Conservation (phyloP, 1,139 yeast genomes). For the Candida smagusa region DNA sequence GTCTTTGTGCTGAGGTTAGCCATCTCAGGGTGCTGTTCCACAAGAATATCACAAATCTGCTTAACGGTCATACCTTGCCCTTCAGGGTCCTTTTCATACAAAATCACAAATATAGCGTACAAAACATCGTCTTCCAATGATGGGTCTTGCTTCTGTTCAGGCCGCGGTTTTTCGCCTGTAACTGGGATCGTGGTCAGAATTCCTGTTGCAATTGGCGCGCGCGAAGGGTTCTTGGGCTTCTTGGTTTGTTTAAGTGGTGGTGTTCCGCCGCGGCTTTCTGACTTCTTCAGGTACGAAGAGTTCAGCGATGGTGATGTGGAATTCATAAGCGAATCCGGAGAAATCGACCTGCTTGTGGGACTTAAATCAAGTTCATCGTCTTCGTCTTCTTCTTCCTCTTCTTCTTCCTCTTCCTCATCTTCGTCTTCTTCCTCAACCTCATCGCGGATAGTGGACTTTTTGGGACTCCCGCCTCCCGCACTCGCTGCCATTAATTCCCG, state of each 20-base stretch:
- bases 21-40: conserved; percentile 77
- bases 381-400: conserved; percentile 8
- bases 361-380: conserved; percentile 16
- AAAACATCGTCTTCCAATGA: conserved; percentile 74
- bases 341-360: conserved; percentile 41
- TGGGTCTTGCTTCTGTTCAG: conserved; percentile 55
- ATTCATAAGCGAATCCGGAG: conserved; percentile 42
- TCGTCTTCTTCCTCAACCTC: conserved; percentile 5
- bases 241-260: conserved; percentile 17
- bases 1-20: conserved; percentile 74
- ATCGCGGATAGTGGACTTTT: neutral
- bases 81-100: conserved; percentile 63
- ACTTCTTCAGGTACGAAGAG: conserved; percentile 14
- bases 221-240: conserved; percentile 36
- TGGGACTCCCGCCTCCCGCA: too few relatives aligned
- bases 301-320: conserved; percentile 12
- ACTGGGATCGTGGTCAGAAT: conserved; percentile 77
- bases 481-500: neutral
- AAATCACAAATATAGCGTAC: conserved; percentile 66
- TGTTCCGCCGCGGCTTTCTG: conserved; percentile 31
- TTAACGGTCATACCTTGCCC: conserved; percentile 83
- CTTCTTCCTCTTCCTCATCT: conserved; percentile 9
- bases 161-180: conserved; percentile 75
- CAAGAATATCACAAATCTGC: conserved; percentile 72
- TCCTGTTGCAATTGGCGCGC: conserved; percentile 60